Evolutionary conservation across 169 alveolate species (phyloP), one percentile per base, ranked within the genome.

Genomic region (Eimeria praecox): DNA sequence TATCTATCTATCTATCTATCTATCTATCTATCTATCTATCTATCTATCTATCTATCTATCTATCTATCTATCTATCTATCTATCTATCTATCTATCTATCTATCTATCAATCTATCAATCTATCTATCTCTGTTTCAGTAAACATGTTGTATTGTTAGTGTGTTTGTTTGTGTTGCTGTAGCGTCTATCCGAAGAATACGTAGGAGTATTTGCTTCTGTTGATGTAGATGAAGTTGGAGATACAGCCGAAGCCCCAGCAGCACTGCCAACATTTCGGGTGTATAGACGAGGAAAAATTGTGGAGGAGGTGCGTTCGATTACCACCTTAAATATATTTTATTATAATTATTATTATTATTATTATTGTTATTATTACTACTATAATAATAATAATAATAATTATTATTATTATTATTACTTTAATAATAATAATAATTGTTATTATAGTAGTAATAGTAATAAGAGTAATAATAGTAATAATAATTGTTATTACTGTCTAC

Each of bases 171-270:
- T 52, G 40, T 10, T 38, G 9, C 40, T 90, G 18, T 85, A 92
- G 95, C 54, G 49, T 30, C 52, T 92, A 8, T 12, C 82, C 22
- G 85, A 12, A 6, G 27, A 38, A 8, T 78, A 92, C 56, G 82
- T 24, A 30, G 95, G 91, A 18, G 5, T 69, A 40, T 92, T 92
- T 54, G 69, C 38, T 20, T 35, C 83, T 49, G 85, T 92, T 30
- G 91, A 92, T 38, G 85, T 92, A 18, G 95, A 92, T 27, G 91
- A 75, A 33, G 56, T 69, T 30, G 56, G 78, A n/a, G 82, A 78
- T 20, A 30, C 33, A 8, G 22, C 16, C 16, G 44, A 82, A 5
- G 30, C 24, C 3, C 90, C 90, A 9, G 22, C 35, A 40, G 71
- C 71, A 10, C 71, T 82, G 40, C 90, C 90, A 16, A 82, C 90